These are phyloP conservation scores for Phytopythium montanum DNA, from an alignment of 352 stramenopile genomes.

Conservation along the genomic window DNA sequence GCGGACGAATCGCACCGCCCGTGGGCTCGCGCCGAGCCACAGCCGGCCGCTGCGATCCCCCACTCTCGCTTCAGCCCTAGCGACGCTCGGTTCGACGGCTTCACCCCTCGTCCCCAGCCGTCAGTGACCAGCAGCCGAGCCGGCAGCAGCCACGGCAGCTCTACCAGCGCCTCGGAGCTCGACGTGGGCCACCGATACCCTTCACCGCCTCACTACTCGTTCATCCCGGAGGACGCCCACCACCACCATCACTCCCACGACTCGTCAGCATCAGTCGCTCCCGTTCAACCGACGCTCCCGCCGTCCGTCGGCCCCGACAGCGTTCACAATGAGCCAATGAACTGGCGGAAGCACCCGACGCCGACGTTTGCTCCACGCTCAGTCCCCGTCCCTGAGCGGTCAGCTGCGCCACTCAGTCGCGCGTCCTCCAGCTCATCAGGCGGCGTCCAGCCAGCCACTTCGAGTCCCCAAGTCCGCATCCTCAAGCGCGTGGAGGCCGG, in stretches of 20 bases:
- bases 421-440: slow-evolving; percentile 14
- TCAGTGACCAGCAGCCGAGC: not conserved
- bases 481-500: slow-evolving; percentile 32
- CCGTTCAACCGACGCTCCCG: not conserved
- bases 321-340: not conserved
- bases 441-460: not conserved
- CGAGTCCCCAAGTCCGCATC: slow-evolving; percentile 36
- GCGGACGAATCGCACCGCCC: not conserved
- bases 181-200: slow-evolving; percentile 1
- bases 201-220: slow-evolving; percentile 6
- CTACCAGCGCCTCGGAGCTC: not conserved
- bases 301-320: no score
- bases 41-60: not conserved
- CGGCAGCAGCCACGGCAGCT: not conserved
- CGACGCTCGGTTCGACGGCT: slow-evolving; percentile 22
- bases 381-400: not conserved
- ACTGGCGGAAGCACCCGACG: slow-evolving; percentile 2
- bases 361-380: not conserved
- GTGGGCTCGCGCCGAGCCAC: not conserved
- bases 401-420: slow-evolving; percentile 1
- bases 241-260: not conserved
- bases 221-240: slow-evolving; percentile 2
- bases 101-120: not conserved
- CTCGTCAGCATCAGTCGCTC: not conserved
- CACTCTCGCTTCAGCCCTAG: slow-evolving; percentile 26